Evolutionary conservation across 176 grass and related monocot genomes (phyloP).

Genomic region (Triticum dicoccoides): DNA sequence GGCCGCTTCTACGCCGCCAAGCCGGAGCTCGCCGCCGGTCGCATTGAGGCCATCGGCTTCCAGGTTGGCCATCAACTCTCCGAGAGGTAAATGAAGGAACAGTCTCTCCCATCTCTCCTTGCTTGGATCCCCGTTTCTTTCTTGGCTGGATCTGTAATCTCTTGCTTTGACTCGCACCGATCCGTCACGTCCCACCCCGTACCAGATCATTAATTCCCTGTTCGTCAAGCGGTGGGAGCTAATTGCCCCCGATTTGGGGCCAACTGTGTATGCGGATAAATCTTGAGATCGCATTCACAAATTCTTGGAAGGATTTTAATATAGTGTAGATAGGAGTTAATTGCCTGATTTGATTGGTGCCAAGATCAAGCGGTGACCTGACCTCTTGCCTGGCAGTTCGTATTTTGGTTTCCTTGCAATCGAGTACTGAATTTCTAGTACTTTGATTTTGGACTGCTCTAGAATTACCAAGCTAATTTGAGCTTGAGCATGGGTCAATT

Average conservation of each 20-base stretch:
- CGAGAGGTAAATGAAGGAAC: slow-evolving; percentile 53
- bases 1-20: slow-evolving; percentile 78
- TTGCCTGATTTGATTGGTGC: not conserved
- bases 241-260: not conserved
- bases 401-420: not conserved
- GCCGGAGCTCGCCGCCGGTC: slow-evolving; percentile 85
- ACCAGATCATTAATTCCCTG: not conserved
- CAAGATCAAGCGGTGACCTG: not conserved
- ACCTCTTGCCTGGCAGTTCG: not conserved
- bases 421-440: not conserved
- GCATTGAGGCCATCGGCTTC: slow-evolving; percentile 95
- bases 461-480: not conserved
- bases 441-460: not conserved
- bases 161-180: not conserved
- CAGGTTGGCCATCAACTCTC: slow-evolving; percentile 94
- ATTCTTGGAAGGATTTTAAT: not conserved
- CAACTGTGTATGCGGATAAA: not conserved
- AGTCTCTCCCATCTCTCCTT: not conserved
- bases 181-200: not conserved
- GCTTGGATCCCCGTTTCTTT: not conserved
- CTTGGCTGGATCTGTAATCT: slow-evolving; percentile 7
- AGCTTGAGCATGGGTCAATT: not conserved
- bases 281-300: not conserved
- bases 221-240: not conserved
- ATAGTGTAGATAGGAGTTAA: not conserved